Conservation (phyloP, 176 grass and related monocot species). For the Phyllostachys edulis region DNA sequence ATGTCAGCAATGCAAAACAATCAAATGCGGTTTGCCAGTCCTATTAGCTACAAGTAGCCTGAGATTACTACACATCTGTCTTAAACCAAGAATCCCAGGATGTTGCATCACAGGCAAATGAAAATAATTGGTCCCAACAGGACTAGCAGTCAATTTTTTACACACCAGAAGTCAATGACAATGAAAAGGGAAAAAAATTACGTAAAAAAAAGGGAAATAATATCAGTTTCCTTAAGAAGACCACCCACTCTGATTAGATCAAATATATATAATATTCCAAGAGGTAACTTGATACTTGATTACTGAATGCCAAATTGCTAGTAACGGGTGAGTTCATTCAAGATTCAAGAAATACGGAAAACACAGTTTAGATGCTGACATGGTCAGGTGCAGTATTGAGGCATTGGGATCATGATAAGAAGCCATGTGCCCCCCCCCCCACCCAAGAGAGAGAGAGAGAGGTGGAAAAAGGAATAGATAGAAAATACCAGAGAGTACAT, state of each 20-base stretch:
- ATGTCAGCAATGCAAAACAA: neutral
- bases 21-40: too few relatives aligned
- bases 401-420: neutral
- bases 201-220: neutral
- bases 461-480: neutral
- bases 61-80: too few relatives aligned
- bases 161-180: neutral
- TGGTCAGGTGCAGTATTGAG: neutral
- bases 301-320: neutral
- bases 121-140: too few relatives aligned
- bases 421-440: neutral
- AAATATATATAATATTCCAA: neutral
- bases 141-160: neutral
- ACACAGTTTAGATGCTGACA: neutral
- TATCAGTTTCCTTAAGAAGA: neutral
- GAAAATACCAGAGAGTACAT: slow-evolving; percentile 53
- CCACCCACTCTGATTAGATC: neutral
- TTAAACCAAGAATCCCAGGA: too few relatives aligned
- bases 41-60: too few relatives aligned
- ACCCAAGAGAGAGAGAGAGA: neutral
- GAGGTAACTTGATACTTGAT: neutral
- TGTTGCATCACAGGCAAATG: too few relatives aligned
- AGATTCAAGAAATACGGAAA: neutral
- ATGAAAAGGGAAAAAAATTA: neutral
- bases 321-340: neutral